phyloP scores from a whole-genome alignment of 2,329 filamentous ascomycete species.

The Teratosphaeria viscida region DNA sequence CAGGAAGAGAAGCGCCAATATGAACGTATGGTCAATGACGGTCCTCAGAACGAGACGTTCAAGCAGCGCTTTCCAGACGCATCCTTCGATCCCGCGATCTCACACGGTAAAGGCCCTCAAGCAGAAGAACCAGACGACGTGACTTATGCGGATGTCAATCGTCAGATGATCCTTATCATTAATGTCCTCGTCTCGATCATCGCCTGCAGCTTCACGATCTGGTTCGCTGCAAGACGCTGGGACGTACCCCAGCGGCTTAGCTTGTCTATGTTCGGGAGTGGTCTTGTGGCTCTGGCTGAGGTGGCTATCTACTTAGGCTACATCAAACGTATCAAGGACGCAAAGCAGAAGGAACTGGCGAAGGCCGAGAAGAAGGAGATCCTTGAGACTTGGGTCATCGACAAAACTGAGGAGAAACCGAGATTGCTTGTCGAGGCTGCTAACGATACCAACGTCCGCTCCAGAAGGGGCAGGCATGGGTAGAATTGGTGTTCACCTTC shows the following conservation, averaged over 20 bases:
- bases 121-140: constrained; percentile 49
- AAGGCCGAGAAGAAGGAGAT: constrained; percentile 58
- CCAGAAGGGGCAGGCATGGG: constrained; percentile 35
- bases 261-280: constrained; percentile 58
- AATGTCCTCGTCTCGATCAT: constrained; percentile 84
- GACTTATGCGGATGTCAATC: constrained; percentile 61
- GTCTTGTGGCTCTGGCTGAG: constrained; percentile 63
- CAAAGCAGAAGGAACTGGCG: constrained; percentile 51
- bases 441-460: constrained; percentile 21
- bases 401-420: constrained; percentile 15
- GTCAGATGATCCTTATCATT: constrained; percentile 74
- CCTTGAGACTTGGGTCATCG: constrained; percentile 58
- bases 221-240: constrained; percentile 71
- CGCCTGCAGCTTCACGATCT: constrained; percentile 65
- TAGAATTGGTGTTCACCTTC: constrained; percentile 7
- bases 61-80: constrained; percentile 48
- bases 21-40: constrained; percentile 63
- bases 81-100: constrained; percentile 26
- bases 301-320: constrained; percentile 69
- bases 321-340: constrained; percentile 58
- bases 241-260: constrained; percentile 58
- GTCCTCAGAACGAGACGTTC: constrained; percentile 47
- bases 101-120: constrained; percentile 26
- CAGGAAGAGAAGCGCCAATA: constrained; percentile 77
- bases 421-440: constrained; percentile 5